These are phyloP conservation scores for Harringtonia aguacate DNA, from an alignment of 2,329 filamentous ascomycete species.

Conservation along the genomic window DNA sequence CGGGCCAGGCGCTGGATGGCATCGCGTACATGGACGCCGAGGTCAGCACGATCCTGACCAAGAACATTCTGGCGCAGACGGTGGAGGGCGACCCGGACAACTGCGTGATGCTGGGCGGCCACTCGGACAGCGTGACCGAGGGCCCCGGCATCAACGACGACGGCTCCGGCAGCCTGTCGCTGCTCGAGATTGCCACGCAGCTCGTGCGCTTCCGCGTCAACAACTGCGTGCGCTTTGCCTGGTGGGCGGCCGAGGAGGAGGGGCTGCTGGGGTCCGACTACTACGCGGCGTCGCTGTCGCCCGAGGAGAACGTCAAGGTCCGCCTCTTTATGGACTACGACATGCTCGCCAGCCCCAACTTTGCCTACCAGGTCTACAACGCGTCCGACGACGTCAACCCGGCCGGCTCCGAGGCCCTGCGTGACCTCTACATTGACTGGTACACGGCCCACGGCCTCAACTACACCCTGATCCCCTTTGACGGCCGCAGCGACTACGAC, in stretches of 20 bases:
- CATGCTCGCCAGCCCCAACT: constrained; percentile 59
- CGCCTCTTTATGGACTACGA: constrained; percentile 61
- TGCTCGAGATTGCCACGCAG: constrained; percentile 53
- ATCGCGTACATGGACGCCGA: constrained; percentile 51
- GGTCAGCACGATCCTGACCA: constrained; percentile 41
- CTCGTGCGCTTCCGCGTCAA: constrained; percentile 46
- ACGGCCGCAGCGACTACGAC: constrained; percentile 71
- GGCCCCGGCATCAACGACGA: constrained; percentile 72
- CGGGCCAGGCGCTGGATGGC: constrained; percentile 36
- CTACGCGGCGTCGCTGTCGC: constrained; percentile 44
- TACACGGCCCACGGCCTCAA: constrained; percentile 51
- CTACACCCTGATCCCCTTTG: constrained; percentile 63
- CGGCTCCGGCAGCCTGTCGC: constrained; percentile 53
- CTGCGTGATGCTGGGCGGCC: constrained; percentile 55
- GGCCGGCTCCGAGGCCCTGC: constrained; percentile 57
- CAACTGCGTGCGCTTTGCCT: constrained; percentile 57
- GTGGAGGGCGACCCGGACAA: constrained; percentile 47
- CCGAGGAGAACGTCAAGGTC: constrained; percentile 51
- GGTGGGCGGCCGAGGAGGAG: constrained; percentile 59
- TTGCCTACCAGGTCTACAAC: constrained; percentile 58
- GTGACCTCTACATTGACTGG: constrained; percentile 57
- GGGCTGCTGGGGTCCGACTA: constrained; percentile 53
- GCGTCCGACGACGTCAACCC: constrained; percentile 63
- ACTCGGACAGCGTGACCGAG: constrained; percentile 51
- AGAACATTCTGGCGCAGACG: constrained; percentile 55